phyloP scores from a whole-genome alignment of 208 protist genomes.

The Wallacemonas sp. region DNA sequence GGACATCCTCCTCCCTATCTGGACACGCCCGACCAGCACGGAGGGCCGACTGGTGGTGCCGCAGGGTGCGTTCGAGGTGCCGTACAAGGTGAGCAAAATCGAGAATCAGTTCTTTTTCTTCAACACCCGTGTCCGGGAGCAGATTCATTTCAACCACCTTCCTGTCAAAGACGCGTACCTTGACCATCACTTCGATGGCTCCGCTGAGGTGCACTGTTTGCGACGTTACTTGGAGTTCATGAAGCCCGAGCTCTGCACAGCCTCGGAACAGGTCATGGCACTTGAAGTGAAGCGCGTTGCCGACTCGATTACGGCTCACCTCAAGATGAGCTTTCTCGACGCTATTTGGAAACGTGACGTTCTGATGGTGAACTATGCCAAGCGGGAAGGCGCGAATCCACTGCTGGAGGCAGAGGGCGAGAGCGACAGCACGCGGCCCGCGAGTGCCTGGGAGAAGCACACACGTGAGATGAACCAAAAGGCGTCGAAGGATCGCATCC shows the following conservation, averaged over 20 bases:
- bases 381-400: constrained; percentile 17
- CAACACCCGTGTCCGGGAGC: constrained; percentile 90
- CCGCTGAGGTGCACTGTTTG: constrained; percentile 91
- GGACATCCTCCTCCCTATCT: constrained; percentile 93
- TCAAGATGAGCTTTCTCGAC: constrained; percentile 72
- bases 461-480: constrained; percentile 48
- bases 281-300: constrained; percentile 62
- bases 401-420: constrained; percentile 32
- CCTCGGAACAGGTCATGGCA: constrained; percentile 32
- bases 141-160: constrained; percentile 91
- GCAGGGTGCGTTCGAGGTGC: constrained; percentile 57
- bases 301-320: constrained; percentile 60
- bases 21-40: constrained; percentile 95
- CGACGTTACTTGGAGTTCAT: constrained; percentile 69
- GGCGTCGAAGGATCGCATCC: constrained; percentile 48
- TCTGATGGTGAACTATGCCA: constrained; percentile 74
- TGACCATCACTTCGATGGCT: constrained; percentile 95
- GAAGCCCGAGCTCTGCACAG: constrained; percentile 40
- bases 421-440: constrained; percentile 14
- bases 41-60: constrained; percentile 93
- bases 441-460: constrained; percentile 41
- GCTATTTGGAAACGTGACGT: constrained; percentile 74
- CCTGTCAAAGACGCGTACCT: constrained; percentile 58
- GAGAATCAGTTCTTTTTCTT: constrained; percentile 97
- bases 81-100: constrained; percentile 72